Evolutionary conservation across 192 early-diverging fungal species (phyloP).

Genomic region (Diversispora eburnea): DNA sequence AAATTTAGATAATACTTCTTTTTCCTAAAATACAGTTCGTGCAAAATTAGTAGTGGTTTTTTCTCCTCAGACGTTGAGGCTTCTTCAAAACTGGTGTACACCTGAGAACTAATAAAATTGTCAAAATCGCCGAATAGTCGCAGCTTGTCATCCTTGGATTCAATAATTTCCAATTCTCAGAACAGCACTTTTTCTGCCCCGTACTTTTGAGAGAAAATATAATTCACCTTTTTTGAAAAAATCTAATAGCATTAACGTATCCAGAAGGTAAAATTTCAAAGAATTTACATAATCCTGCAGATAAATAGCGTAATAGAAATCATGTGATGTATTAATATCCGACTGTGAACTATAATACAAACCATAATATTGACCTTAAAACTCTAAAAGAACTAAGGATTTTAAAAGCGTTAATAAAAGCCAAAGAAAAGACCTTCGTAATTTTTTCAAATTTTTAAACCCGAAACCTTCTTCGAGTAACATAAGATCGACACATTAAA

Average conservation of each 20-base stretch:
- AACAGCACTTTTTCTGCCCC: constrained; percentile 14
- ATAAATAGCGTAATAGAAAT: constrained; percentile 11
- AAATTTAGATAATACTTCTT: constrained; percentile 29
- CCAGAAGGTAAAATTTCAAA: constrained; percentile 16
- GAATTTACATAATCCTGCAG: constrained; percentile 17
- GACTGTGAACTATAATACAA: too few relatives aligned
- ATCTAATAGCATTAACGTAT: constrained; percentile 20
- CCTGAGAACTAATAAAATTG: constrained; percentile 7
- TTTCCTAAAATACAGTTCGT: constrained; percentile 25
- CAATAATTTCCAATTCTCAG: constrained; percentile 3
- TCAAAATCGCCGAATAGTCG: constrained; percentile 21
- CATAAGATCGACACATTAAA: too few relatives aligned
- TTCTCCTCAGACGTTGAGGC: constrained; percentile 15
- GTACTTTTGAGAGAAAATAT: constrained; percentile 10
- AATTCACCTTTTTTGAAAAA: constrained; percentile 19
- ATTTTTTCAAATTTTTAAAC: too few relatives aligned
- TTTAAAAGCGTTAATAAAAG: neutral
- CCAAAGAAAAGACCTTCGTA: too few relatives aligned
- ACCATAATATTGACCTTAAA: constrained; percentile 20
- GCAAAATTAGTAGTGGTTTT: constrained; percentile 20
- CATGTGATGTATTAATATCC: constrained; percentile 23
- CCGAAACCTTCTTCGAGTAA: too few relatives aligned
- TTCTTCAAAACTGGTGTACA: constrained; percentile 16
- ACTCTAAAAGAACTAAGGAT: constrained; percentile 1
- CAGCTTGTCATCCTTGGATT: constrained; percentile 1